Conservation (phyloP, 2,329 filamentous ascomycete genomes). For the Neofusicoccum kwambonambiense region DNA sequence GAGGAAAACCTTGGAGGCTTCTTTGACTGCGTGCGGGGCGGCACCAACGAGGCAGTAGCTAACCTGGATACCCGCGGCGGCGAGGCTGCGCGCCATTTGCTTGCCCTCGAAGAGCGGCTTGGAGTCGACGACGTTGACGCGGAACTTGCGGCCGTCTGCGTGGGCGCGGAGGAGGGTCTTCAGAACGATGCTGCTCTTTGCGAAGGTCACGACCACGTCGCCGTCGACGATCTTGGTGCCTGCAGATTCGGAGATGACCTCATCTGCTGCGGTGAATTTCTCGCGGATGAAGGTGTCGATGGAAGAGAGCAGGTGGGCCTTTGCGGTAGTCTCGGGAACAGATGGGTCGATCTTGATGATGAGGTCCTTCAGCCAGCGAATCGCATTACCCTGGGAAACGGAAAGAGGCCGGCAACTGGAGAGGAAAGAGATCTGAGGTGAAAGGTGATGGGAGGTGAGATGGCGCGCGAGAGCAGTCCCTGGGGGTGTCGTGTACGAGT, state of each 20-base stretch:
- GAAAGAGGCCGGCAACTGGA: conserved; percentile 93
- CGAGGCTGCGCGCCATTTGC: conserved; percentile 69
- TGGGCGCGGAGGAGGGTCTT: conserved; percentile 74
- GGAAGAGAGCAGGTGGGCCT: conserved; percentile 70
- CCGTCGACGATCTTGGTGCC: conserved; percentile 73
- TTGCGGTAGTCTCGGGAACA: conserved; percentile 76
- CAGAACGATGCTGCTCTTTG: conserved; percentile 82
- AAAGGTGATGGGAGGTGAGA: conserved; percentile 85
- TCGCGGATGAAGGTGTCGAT: conserved; percentile 92
- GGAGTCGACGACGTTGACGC: conserved; percentile 80
- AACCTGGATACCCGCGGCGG: conserved; percentile 69
- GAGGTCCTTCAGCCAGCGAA: conserved; percentile 88
- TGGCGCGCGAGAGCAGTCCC: conserved; percentile 85
- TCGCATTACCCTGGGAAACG: conserved; percentile 95
- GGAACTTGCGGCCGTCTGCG: conserved; percentile 68
- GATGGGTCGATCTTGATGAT: conserved; percentile 90
- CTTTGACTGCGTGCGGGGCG: conserved; percentile 69
- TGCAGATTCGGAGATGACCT: conserved; percentile 77
- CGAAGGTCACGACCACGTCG: conserved; percentile 83
- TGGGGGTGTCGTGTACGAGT: conserved; percentile 85
- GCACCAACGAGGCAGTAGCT: conserved; percentile 80
- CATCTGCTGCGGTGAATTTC: conserved; percentile 81
- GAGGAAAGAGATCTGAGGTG: conserved; percentile 92
- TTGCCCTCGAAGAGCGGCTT: conserved; percentile 69
- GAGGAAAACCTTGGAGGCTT: conserved; percentile 72